These are phyloP conservation scores for Calonectria honghensis DNA, from an alignment of 2,329 filamentous ascomycete species.

Conservation along the genomic window DNA sequence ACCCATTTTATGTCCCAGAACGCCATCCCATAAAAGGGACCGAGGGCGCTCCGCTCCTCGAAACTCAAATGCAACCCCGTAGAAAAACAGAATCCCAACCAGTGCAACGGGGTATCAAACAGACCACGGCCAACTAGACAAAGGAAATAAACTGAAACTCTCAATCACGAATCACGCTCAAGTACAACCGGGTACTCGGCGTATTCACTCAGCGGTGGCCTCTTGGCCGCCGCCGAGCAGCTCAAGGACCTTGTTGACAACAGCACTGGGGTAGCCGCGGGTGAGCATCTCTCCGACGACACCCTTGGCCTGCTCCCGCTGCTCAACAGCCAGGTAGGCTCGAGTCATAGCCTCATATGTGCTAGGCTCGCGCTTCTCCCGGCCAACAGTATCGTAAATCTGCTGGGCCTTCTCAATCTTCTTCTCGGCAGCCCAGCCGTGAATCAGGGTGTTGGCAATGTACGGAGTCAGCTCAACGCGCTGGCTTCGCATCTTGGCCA, in stretches of 20 bases:
- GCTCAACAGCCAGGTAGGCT: conserved; percentile 89
- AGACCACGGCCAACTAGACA: conserved; percentile 52
- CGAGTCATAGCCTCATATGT: conserved; percentile 99
- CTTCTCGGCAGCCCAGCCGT: conserved; percentile 93
- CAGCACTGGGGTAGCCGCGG: conserved; percentile 92
- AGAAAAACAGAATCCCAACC: conserved; percentile 48
- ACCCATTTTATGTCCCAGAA: conserved; percentile 54
- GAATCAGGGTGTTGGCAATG: conserved; percentile 98
- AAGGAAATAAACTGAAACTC: conserved; percentile 51
- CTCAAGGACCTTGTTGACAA: conserved; percentile 95
- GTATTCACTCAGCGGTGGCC: conserved; percentile 52
- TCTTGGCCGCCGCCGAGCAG: conserved; percentile 80
- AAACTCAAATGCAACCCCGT: conserved; percentile 49
- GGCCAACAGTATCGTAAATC: conserved; percentile 87
- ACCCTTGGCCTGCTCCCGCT: conserved; percentile 83
- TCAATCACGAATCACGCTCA: conserved; percentile 35
- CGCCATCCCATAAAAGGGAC: conserved; percentile 53
- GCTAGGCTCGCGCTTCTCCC: conserved; percentile 91
- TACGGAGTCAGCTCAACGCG: conserved; percentile 93
- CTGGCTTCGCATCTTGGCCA: conserved; percentile 83
- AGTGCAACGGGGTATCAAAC: conserved; percentile 58
- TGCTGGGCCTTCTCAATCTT: conserved; percentile 85
- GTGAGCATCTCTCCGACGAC: conserved; percentile 94
- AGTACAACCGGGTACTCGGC: conserved; percentile 20
- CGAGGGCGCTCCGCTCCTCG: conserved; percentile 47